These are phyloP conservation scores for Odontarrhena argentea DNA, from an alignment of 345 rosid genomes.

Conservation along the genomic window DNA sequence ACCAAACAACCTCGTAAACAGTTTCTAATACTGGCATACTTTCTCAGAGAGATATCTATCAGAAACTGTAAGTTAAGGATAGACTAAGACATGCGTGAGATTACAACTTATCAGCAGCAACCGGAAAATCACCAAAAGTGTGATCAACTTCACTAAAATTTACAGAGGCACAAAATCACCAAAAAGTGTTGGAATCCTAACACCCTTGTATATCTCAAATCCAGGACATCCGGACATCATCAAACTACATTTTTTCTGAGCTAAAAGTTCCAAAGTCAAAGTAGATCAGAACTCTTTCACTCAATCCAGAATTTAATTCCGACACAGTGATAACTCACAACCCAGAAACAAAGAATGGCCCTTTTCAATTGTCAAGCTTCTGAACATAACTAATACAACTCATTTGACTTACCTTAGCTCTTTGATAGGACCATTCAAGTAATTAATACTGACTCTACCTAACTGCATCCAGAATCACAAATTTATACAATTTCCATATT, in stretches of 20 bases:
- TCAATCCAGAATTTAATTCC: not conserved
- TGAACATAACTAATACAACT: not conserved
- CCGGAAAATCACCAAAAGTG: not conserved
- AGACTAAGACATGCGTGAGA: not conserved
- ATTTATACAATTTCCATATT: constrained; percentile 16
- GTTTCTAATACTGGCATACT: not conserved
- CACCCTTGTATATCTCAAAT: not conserved
- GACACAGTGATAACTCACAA: constrained; percentile 5
- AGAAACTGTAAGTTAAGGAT: not conserved
- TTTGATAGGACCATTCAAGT: not conserved
- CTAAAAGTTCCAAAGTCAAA: not conserved
- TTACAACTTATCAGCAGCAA: not conserved
- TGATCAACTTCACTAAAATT: constrained; percentile 5
- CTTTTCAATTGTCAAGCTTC: constrained; percentile 16
- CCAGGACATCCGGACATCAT: not conserved
- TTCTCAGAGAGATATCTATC: constrained; percentile 4
- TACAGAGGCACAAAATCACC: not conserved
- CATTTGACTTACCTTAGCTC: not conserved
- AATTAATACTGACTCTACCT: not conserved
- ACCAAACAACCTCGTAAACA: too few relatives aligned
- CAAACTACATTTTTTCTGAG: not conserved
- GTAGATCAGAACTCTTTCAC: not conserved
- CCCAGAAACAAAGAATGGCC: constrained; percentile 8
- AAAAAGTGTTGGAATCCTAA: not conserved
- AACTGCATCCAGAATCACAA: not conserved